phyloP scores from a whole-genome alignment of 805 yeast genomes.

The Wickerhamomyces canadensis region DNA sequence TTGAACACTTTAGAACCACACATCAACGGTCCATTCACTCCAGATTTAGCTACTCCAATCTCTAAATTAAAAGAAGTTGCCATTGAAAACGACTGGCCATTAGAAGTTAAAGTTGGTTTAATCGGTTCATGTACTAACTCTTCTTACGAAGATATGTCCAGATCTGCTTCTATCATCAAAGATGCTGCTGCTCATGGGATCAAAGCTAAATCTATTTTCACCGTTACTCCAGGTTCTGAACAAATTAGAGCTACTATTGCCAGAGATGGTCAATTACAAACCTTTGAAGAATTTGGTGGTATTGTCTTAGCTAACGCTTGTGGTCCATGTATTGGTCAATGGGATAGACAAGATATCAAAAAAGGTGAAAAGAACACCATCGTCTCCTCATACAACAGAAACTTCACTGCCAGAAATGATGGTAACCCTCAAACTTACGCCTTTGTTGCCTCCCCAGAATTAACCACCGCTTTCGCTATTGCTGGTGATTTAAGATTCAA shows the following conservation, averaged over 20 bases:
- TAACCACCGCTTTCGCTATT: slow-evolving; percentile 91
- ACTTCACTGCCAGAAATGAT: slow-evolving; percentile 96
- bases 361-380: slow-evolving; percentile 95
- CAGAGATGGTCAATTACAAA: slow-evolving; percentile 87
- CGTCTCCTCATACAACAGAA: slow-evolving; percentile 96
- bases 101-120: slow-evolving; percentile 86
- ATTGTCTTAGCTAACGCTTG: slow-evolving; percentile 95
- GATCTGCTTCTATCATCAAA: slow-evolving; percentile 87
- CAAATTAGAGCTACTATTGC: slow-evolving; percentile 97
- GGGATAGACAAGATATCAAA: slow-evolving; percentile 93
- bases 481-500: slow-evolving; percentile 96
- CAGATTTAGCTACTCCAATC: slow-evolving; percentile 94
- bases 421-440: slow-evolving; percentile 98
- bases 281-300: slow-evolving; percentile 90
- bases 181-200: slow-evolving; percentile 91
- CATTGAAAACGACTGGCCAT: slow-evolving; percentile 85
- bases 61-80: slow-evolving; percentile 84
- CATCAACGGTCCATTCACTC: slow-evolving; percentile 97
- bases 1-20: slow-evolving; percentile 88
- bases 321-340: slow-evolving; percentile 99
- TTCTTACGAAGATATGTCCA: slow-evolving; percentile 96
- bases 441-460: slow-evolving; percentile 94
- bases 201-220: slow-evolving; percentile 85
- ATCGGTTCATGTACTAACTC: slow-evolving; percentile 99
- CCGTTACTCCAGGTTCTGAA: slow-evolving; percentile 97